phyloP scores from a whole-genome alignment of 148 eudicot species.

The Linanthus parryae region DNA sequence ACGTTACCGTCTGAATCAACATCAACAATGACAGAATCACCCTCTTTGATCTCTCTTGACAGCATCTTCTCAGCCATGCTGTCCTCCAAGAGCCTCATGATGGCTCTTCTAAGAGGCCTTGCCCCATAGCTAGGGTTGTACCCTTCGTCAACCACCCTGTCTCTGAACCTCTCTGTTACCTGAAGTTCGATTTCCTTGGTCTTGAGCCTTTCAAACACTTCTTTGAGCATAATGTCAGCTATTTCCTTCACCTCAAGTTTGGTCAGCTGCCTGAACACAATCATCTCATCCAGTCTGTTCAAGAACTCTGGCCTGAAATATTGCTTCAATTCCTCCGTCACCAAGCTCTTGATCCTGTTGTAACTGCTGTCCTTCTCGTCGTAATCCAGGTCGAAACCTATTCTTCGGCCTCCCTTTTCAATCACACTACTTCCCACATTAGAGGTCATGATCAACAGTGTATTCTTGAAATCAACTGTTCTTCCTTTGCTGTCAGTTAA shows the following conservation, averaged over 20 bases:
- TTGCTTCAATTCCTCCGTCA: constrained; percentile 31
- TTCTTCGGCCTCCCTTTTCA: constrained; percentile 24
- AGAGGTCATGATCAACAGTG: constrained; percentile 46
- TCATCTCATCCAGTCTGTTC: constrained; percentile 40
- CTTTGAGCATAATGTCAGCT: constrained; percentile 33
- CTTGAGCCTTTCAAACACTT: constrained; percentile 33
- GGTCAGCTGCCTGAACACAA: constrained; percentile 38
- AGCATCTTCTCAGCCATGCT: constrained; percentile 39
- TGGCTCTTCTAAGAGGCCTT: constrained; percentile 39
- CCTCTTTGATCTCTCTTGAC: constrained; percentile 27
- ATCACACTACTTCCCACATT: constrained; percentile 42
- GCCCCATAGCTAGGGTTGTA: constrained; percentile 39
- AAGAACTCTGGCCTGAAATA: constrained; percentile 40
- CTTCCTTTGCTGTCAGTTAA: constrained; percentile 47
- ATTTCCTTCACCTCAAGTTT: constrained; percentile 35
- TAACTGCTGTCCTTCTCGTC: constrained; percentile 37
- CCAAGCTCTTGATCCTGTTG: constrained; percentile 33
- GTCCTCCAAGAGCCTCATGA: constrained; percentile 42
- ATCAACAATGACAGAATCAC: constrained; percentile 31
- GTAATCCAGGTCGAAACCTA: constrained; percentile 31
- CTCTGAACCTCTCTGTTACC: constrained; percentile 30
- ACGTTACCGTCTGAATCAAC: constrained; percentile 30
- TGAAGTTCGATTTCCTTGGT: constrained; percentile 31
- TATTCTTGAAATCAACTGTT: constrained; percentile 46
- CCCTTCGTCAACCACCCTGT: constrained; percentile 36